Conservation (phyloP, 2,329 filamentous ascomycete species). For the Aspergillus sp. region DNA sequence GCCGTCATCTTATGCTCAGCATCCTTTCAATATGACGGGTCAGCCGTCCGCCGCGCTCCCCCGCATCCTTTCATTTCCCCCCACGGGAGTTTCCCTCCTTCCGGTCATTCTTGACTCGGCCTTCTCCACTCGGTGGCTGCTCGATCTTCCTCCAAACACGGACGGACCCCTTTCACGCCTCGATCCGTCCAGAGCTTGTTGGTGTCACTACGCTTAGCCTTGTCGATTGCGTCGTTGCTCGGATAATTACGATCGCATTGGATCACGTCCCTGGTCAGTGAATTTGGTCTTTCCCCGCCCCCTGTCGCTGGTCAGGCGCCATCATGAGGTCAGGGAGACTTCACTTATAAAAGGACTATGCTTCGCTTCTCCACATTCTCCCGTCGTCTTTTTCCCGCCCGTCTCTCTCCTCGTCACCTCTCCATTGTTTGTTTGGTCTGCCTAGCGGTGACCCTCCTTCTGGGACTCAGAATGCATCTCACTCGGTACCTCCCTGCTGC, state of each 20-base stretch:
- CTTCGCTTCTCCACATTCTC: slow-evolving; percentile 14
- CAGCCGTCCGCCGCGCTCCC: neutral
- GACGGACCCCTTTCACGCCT: neutral
- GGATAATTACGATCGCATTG: slow-evolving; percentile 16
- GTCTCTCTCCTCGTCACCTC: slow-evolving; percentile 28
- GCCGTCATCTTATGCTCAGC: slow-evolving; percentile 4
- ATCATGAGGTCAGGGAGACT: slow-evolving; percentile 17
- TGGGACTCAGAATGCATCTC: slow-evolving; percentile 38
- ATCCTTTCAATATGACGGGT: neutral
- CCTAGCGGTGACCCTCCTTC: slow-evolving; percentile 24
- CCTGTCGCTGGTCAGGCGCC: slow-evolving; percentile 19
- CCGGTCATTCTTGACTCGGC: neutral
- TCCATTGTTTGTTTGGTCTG: slow-evolving; percentile 30
- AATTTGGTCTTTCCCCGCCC: slow-evolving; percentile 12
- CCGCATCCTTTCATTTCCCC: slow-evolving; percentile 9
- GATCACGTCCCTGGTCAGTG: slow-evolving; percentile 17
- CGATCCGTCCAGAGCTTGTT: neutral
- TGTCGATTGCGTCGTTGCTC: slow-evolving; percentile 18
- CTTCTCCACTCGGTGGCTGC: neutral
- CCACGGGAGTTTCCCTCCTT: slow-evolving; percentile 30
- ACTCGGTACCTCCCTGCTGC: slow-evolving; percentile 31
- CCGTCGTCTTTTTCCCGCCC: slow-evolving; percentile 24
- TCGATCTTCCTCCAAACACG: slow-evolving; percentile 1
- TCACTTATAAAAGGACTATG: slow-evolving; percentile 15
- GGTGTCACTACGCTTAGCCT: neutral